Evolutionary conservation across 2,329 filamentous ascomycete genomes (phyloP), one percentile per base, ranked within the genome.

Genomic region (Alternaria sp.): DNA sequence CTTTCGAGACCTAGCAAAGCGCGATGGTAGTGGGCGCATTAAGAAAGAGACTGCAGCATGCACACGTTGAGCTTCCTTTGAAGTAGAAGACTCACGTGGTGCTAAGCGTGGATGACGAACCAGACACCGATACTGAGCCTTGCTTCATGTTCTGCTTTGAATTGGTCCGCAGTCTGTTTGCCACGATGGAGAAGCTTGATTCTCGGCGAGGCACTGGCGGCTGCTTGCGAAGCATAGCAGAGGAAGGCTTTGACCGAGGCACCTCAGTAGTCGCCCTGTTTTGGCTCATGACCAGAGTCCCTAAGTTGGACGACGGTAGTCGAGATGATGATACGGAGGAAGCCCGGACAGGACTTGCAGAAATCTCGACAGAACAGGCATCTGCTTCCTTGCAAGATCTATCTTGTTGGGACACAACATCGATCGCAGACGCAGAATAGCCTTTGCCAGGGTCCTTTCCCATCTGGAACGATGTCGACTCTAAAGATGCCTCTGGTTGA

Each of bases 31-130:
- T 22, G 61, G 62, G 49, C 66, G 66, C 46, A 75, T 51, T 36
- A 76, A 62, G 51, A 72, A 75, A 16, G 71, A 68, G 3, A 68
- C 67, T 32, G 74, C 70, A 22, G 65, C 66, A 43, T 66, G 66
- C 18, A 61, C 68, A 28, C 69, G 67, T 54, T 75, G 73, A 41
- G 74, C 74, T 64, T 77, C 75, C 42, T 71, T 74, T 2, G 73
- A 75, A 30, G 68, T 66, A 47, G 73, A 75, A 7, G 75, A 76
- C 20, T 75, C 72, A 54, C 75, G 65, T 9, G 28, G 48, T 54
- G 46, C 60, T 63, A 24, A 72, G 61, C 4, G 66, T 65, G 11
- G 72, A 70, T 3, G 70, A 74, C 24, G 71, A 74, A 2, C 64
- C 59, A 8, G 70, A 72, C 12, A 63, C 57, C 7, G 65, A 70